phyloP scores from a whole-genome alignment of 495 filamentous ascomycete species.

The Aspergillus sparsus region DNA sequence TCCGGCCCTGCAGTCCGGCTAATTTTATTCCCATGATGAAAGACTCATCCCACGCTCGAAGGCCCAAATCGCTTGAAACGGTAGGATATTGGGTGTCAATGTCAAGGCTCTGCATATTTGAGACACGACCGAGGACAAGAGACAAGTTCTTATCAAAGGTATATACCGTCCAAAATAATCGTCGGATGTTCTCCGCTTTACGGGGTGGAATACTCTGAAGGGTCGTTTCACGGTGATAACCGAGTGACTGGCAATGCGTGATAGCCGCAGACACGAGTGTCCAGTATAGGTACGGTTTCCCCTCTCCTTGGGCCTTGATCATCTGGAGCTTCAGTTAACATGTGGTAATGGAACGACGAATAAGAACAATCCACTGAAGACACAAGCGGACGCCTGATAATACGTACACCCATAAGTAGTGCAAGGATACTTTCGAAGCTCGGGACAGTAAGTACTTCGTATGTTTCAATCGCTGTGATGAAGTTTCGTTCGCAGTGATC shows the following conservation, averaged over 20 bases:
- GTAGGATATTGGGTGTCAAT: slow-evolving; percentile 22
- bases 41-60: slow-evolving; percentile 27
- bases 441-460: slow-evolving; percentile 24
- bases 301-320: slow-evolving; percentile 23
- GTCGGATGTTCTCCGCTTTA: slow-evolving; percentile 19
- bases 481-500: slow-evolving; percentile 26
- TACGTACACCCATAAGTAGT: slow-evolving; percentile 27
- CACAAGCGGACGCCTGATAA: background rate
- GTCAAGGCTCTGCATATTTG: slow-evolving; percentile 23
- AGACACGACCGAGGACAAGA: slow-evolving; percentile 25
- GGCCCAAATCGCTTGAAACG: slow-evolving; percentile 14
- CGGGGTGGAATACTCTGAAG: slow-evolving; percentile 8
- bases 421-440: slow-evolving; percentile 32
- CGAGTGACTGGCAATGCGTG: slow-evolving; percentile 22
- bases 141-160: slow-evolving; percentile 27
- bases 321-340: background rate
- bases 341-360: background rate
- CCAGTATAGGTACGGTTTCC: slow-evolving; percentile 17
- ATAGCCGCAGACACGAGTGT: slow-evolving; percentile 17
- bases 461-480: slow-evolving; percentile 19
- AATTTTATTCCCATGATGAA: slow-evolving; percentile 23
- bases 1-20: slow-evolving; percentile 18
- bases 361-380: background rate
- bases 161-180: slow-evolving; percentile 29
- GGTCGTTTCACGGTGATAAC: slow-evolving; percentile 24